Evolutionary conservation across 106 monocot species (phyloP).

Genomic region (Platanthera guangdongensis): DNA sequence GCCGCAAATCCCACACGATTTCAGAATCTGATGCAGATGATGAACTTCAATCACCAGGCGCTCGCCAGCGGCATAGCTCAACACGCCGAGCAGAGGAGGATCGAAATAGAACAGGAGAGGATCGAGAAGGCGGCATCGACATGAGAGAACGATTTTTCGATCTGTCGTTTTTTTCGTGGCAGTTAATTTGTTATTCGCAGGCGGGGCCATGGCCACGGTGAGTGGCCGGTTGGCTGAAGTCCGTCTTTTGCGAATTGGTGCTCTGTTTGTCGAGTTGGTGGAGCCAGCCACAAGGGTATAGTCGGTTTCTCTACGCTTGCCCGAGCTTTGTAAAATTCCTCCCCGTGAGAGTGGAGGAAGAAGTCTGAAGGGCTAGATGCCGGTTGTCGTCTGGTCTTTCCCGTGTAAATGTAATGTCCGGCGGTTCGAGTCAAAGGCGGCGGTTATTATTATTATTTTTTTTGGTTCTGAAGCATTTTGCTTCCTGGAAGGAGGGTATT

Average conservation of each 20-base stretch:
- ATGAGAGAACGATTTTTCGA: conserved; percentile 7
- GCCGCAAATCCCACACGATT: conserved; percentile 61
- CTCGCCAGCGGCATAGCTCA: conserved; percentile 72
- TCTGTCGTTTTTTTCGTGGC: neutral
- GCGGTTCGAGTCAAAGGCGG: neutral
- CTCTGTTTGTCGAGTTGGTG: neutral
- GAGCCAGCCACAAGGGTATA: neutral
- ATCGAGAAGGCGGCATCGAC: conserved; percentile 45
- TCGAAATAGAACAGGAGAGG: conserved; percentile 84
- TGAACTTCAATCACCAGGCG: conserved; percentile 76
- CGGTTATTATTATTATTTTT: no score
- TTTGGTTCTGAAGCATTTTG: neutral
- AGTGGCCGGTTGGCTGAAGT: neutral
- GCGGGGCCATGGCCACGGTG: neutral
- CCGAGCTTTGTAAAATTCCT: conserved; percentile 2
- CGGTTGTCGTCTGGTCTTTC: conserved; percentile 3
- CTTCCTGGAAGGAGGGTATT: conserved; percentile 6
- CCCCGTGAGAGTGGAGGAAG: neutral
- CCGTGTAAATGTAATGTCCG: neutral
- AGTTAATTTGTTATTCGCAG: neutral
- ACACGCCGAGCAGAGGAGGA: conserved; percentile 59
- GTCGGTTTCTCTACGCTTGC: neutral
- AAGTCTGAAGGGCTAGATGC: neutral
- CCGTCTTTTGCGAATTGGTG: neutral
- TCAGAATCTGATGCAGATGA: conserved; percentile 66